Conservation (phyloP, 106 monocot species). For the Allium sativum region DNA sequence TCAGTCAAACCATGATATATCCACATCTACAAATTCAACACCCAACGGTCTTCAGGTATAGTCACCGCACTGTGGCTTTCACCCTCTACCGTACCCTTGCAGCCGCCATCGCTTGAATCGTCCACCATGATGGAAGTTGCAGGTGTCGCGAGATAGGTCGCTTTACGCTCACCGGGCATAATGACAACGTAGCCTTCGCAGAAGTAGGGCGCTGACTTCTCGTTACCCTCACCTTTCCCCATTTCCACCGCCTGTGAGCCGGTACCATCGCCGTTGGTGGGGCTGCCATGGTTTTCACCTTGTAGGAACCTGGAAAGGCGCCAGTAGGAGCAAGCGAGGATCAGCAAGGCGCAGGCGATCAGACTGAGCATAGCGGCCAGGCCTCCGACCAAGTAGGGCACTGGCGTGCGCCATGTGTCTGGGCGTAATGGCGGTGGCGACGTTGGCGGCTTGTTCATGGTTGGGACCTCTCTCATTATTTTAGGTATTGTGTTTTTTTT, state of each 20-base stretch:
- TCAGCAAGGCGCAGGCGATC: constrained; percentile 23
- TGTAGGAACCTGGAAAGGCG: constrained; percentile 13
- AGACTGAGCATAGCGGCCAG: constrained; percentile 24
- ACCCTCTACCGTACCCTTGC: neutral
- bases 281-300: neutral
- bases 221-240: neutral
- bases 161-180: constrained; percentile 17
- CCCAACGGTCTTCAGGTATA: too few relatives aligned
- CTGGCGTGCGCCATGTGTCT: constrained; percentile 25
- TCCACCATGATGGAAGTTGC: neutral
- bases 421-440: neutral
- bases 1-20: too few relatives aligned
- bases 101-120: neutral
- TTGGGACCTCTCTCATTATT: too few relatives aligned
- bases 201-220: neutral
- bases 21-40: too few relatives aligned
- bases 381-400: constrained; percentile 23
- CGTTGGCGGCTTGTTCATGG: neutral
- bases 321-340: constrained; percentile 41
- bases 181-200: constrained; percentile 13
- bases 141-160: constrained; percentile 17
- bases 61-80: neutral
- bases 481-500: neutral
- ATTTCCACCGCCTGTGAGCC: neutral
- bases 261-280: neutral